Conservation (phyloP, 768 basidiomycete species). For the Tulasnella sp. region DNA sequence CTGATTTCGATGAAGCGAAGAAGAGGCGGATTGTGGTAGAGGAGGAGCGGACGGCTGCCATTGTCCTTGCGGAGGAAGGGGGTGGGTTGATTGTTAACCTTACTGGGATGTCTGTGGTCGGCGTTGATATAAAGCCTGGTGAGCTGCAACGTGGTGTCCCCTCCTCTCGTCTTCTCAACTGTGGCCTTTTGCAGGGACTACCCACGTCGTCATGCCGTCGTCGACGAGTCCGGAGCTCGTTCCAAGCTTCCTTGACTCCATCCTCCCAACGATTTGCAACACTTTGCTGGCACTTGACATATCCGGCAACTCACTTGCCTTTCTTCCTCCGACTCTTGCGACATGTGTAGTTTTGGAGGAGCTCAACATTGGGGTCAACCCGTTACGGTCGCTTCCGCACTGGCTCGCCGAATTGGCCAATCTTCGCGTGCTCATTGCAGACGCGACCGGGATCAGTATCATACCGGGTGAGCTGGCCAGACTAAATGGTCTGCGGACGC, state of each 20-base stretch:
- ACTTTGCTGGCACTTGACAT: slow-evolving; percentile 89
- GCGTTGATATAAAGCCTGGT: slow-evolving; percentile 65
- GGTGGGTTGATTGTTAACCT: slow-evolving; percentile 66
- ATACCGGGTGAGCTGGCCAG: slow-evolving; percentile 62
- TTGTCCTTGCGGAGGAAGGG: slow-evolving; percentile 72
- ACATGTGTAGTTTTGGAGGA: slow-evolving; percentile 77
- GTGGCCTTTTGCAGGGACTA: slow-evolving; percentile 53
- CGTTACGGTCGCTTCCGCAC: slow-evolving; percentile 78
- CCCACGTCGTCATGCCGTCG: slow-evolving; percentile 83
- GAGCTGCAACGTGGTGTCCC: slow-evolving; percentile 22
- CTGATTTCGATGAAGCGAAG: slow-evolving; percentile 9
- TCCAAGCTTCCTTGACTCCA: slow-evolving; percentile 55
- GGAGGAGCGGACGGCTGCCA: slow-evolving; percentile 55
- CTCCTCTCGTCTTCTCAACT: neutral
- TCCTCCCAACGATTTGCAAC: slow-evolving; percentile 57
- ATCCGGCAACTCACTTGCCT: slow-evolving; percentile 72
- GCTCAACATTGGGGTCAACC: slow-evolving; percentile 85
- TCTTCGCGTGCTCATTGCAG: slow-evolving; percentile 84
- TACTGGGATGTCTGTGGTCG: slow-evolving; percentile 43
- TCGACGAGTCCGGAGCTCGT: slow-evolving; percentile 66
- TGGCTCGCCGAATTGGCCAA: slow-evolving; percentile 67
- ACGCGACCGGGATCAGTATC: slow-evolving; percentile 68
- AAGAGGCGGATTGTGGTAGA: slow-evolving; percentile 33
- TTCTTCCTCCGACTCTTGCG: slow-evolving; percentile 73
- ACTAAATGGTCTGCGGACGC: slow-evolving; percentile 72